A percentile compares a stretch with the other conserved stretches of the same genome.
Conservation (phyloP, 2,329 filamentous ascomycete species). For the Xylaria sp. region DNA sequence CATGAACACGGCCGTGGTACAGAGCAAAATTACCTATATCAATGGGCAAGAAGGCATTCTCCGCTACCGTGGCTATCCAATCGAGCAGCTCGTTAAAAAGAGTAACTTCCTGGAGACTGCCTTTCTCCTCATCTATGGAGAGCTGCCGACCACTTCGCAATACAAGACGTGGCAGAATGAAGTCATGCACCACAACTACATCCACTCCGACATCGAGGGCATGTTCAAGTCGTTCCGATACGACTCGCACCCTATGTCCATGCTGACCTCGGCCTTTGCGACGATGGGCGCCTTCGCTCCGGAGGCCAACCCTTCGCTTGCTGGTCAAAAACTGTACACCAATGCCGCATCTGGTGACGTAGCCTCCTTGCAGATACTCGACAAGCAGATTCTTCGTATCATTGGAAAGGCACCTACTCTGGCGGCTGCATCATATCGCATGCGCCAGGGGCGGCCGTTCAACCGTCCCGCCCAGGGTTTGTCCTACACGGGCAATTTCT, state of each 20-base stretch:
- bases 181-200: conserved; percentile 63
- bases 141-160: conserved; percentile 58
- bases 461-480: conserved; percentile 59
- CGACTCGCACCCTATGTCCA: conserved; percentile 64
- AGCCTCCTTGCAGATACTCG: conserved; percentile 56
- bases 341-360: conserved; percentile 56
- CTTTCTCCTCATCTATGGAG: conserved; percentile 63
- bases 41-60: conserved; percentile 63
- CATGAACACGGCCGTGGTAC: conserved; percentile 63
- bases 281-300: conserved; percentile 62
- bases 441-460: conserved; percentile 63
- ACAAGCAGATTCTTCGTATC: conserved; percentile 64
- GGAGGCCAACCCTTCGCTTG: conserved; percentile 62
- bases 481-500: conserved; percentile 66
- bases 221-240: conserved; percentile 64
- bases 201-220: conserved; percentile 61
- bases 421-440: conserved; percentile 63
- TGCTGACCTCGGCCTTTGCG: conserved; percentile 62
- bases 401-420: conserved; percentile 63
- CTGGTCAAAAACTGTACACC: conserved; percentile 62
- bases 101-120: conserved; percentile 62
- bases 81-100: conserved; percentile 61
- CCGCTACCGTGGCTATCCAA: conserved; percentile 63
- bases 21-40: conserved; percentile 64
- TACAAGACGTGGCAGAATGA: conserved; percentile 57